Percentiles rank a stretch among this genome's conserved stretches.
Conservation (phyloP, 495 filamentous ascomycete genomes). For the Darksidea phi region DNA sequence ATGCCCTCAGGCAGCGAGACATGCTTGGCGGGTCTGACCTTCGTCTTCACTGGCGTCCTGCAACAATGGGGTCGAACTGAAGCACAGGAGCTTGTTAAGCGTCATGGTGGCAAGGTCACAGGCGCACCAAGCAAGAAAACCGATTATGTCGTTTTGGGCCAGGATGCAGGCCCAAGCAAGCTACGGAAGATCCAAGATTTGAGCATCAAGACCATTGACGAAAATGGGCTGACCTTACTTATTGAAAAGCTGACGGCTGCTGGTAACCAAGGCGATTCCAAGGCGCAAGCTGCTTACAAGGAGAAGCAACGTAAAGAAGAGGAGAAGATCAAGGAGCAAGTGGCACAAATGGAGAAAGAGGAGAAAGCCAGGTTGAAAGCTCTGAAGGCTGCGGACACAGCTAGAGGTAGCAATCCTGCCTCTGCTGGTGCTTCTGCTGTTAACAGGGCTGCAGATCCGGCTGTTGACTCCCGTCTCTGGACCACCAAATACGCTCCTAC, state of each 20-base stretch:
- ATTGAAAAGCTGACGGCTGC: slow-evolving; percentile 80
- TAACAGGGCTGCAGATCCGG: slow-evolving; percentile 29
- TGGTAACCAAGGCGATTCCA: slow-evolving; percentile 68
- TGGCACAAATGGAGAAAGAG: slow-evolving; percentile 73
- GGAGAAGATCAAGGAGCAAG: slow-evolving; percentile 71
- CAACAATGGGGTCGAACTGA: slow-evolving; percentile 78
- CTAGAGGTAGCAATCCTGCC: slow-evolving; percentile 46
- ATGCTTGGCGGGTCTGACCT: slow-evolving; percentile 86
- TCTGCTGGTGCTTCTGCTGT: slow-evolving; percentile 42
- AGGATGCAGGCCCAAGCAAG: slow-evolving; percentile 91
- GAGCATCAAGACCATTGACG: slow-evolving; percentile 85
- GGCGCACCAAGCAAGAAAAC: slow-evolving; percentile 86
- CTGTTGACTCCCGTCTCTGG: slow-evolving; percentile 74
- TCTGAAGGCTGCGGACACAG: slow-evolving; percentile 2
- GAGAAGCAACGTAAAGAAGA: slow-evolving; percentile 76
- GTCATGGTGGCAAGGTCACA: slow-evolving; percentile 89
- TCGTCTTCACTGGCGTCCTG: slow-evolving; percentile 94
- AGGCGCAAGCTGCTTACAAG: slow-evolving; percentile 78
- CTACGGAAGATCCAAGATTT: slow-evolving; percentile 77
- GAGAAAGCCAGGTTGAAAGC: slow-evolving; percentile 41
- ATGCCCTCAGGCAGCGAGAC: slow-evolving; percentile 82
- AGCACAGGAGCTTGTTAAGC: slow-evolving; percentile 82
- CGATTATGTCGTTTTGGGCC: slow-evolving; percentile 85
- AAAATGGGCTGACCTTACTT: slow-evolving; percentile 85
- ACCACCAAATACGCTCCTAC: slow-evolving; percentile 94